These are phyloP conservation scores for Neovahlkampfia damariscottae DNA, from an alignment of 78 protist species.

Conservation along the genomic window DNA sequence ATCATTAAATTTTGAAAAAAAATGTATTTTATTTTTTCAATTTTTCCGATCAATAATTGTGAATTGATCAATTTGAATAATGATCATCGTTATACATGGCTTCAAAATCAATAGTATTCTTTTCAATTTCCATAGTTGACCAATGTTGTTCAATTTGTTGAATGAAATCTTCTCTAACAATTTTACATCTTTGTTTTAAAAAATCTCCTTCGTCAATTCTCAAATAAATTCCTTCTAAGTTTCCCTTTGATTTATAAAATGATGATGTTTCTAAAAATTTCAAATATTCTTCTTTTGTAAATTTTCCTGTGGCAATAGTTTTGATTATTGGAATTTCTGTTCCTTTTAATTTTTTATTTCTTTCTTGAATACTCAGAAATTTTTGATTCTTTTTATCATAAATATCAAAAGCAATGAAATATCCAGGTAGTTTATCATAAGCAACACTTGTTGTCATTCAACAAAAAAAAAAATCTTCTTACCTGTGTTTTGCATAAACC, in stretches of 20 bases:
- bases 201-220: conserved; percentile 4
- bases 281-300: background rate
- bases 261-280: background rate
- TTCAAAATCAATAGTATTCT: background rate
- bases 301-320: background rate
- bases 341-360: background rate
- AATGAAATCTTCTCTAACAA: conserved; percentile 10
- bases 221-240: conserved; percentile 9
- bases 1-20: too few species aligned
- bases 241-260: background rate
- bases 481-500: conserved; percentile 26
- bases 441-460: too few species aligned
- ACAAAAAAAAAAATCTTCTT: too few species aligned
- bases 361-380: background rate
- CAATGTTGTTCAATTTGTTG: conserved; percentile 18
- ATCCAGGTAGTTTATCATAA: conserved; percentile 26
- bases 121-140: conserved; percentile 3
- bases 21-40: too few species aligned
- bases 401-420: conserved; percentile 42
- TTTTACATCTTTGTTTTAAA: conserved; percentile 2
- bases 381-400: background rate
- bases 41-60: too few species aligned
- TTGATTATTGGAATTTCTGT: background rate
- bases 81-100: background rate
- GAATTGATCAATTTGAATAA: too few species aligned